Conservation (phyloP, 2,329 filamentous ascomycete species). For the Colletotrichum costaricense region DNA sequence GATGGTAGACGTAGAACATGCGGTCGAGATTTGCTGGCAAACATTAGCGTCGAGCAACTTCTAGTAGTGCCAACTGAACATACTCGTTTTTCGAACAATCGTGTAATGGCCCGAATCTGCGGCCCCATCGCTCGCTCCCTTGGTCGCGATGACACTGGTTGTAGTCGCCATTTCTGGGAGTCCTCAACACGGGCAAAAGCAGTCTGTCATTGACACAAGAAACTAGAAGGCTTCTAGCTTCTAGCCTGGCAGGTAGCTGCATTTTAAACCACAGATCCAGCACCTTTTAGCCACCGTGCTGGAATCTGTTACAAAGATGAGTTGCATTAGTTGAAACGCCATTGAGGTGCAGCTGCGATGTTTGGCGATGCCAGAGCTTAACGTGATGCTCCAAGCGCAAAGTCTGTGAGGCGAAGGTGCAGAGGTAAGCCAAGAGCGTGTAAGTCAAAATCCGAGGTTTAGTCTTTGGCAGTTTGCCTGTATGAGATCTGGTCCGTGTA, state of each 20-base stretch:
- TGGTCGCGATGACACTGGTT: not conserved
- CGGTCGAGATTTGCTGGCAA: constrained; percentile 28
- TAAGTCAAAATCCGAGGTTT: not conserved
- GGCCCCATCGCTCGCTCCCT: not conserved
- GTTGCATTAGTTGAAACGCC: not conserved
- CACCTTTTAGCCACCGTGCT: not conserved
- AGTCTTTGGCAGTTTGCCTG: not conserved
- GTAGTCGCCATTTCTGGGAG: not conserved
- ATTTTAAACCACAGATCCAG: not conserved
- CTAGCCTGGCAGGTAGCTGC: not conserved
- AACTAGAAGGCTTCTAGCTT: not conserved
- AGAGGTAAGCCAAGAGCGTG: not conserved
- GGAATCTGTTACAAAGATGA: not conserved
- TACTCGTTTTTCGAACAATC: constrained; percentile 18
- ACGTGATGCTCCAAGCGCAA: not conserved
- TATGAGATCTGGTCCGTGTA: not conserved
- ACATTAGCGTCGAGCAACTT: not conserved
- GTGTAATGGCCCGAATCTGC: not conserved
- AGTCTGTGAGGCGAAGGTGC: not conserved
- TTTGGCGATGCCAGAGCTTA: not conserved
- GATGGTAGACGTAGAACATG: constrained; percentile 38
- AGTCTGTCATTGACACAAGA: not conserved
- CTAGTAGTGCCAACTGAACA: not conserved
- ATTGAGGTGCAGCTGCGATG: not conserved
- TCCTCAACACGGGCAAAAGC: not conserved